Percentiles rank a stretch among this genome's conserved stretches.
Evolutionary conservation across 495 filamentous ascomycete species (phyloP).

Genomic region (Daldinia caldariorum): DNA sequence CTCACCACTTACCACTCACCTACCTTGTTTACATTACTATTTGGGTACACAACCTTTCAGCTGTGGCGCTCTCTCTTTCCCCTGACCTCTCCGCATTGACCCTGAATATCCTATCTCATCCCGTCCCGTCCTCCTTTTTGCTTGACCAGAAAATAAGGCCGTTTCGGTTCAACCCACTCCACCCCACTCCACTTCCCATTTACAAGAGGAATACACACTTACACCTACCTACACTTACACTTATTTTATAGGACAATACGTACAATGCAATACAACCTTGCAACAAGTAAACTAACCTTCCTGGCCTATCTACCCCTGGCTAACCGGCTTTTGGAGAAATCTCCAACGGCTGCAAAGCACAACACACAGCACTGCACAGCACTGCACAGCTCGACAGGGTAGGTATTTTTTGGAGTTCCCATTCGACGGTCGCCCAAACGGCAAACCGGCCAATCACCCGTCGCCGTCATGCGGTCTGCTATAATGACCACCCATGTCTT

Average conservation of each 20-base stretch:
- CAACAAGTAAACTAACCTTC: too few relatives aligned
- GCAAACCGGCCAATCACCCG: constrained; percentile 37
- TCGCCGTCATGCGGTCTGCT: constrained; percentile 36
- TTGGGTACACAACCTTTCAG: background rate
- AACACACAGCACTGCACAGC: background rate
- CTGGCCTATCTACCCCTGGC: too few relatives aligned
- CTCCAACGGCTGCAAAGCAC: background rate
- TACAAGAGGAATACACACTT: too few relatives aligned
- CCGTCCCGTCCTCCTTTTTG: too few relatives aligned
- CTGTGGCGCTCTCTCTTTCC: background rate
- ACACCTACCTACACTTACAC: too few relatives aligned
- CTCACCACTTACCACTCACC: background rate
- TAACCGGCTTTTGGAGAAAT: background rate
- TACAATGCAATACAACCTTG: background rate
- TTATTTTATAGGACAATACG: too few relatives aligned
- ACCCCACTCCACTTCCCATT: too few relatives aligned
- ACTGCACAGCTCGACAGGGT: too few relatives aligned
- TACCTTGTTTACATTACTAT: background rate
- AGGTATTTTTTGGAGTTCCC: constrained; percentile 6
- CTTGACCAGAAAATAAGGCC: too few relatives aligned
- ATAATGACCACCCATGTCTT: constrained; percentile 29
- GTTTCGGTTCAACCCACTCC: too few relatives aligned
- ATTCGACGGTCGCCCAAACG: background rate
- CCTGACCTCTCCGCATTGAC: too few relatives aligned
- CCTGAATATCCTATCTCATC: too few relatives aligned